Conservation (phyloP, 768 basidiomycete species). For the Russula compacta region DNA sequence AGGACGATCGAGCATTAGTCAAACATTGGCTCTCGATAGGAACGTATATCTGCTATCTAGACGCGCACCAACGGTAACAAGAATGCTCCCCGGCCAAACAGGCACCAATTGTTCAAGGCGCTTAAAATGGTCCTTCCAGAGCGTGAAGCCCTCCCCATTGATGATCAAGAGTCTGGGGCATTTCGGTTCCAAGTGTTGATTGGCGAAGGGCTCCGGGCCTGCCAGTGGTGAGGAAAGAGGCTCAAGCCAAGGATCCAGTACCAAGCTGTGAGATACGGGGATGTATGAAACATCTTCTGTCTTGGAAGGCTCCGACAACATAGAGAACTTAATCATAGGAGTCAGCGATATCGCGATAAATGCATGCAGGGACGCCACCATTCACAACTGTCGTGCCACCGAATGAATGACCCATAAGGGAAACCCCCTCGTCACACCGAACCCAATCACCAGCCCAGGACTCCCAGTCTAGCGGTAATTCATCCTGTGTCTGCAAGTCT, state of each 20-base stretch:
- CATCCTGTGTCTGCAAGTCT: conserved; percentile 36
- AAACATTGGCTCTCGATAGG: no score
- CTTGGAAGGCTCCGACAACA: conserved; percentile 42
- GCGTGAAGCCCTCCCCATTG: conserved; percentile 68
- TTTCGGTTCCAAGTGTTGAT: conserved; percentile 10
- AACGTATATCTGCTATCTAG: neutral
- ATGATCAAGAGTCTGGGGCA: conserved; percentile 44
- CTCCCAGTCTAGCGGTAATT: conserved; percentile 42
- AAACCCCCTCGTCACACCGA: conserved; percentile 29
- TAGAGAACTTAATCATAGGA: conserved; percentile 36
- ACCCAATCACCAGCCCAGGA: conserved; percentile 27
- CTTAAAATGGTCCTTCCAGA: conserved; percentile 69
- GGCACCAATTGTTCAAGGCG: conserved; percentile 45
- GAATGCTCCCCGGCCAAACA: conserved; percentile 30
- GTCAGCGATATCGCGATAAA: neutral
- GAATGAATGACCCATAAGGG: conserved; percentile 47
- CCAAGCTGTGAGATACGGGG: conserved; percentile 47
- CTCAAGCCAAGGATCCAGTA: conserved; percentile 82
- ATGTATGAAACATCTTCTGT: conserved; percentile 32
- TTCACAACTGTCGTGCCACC: conserved; percentile 46
- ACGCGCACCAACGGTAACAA: conserved; percentile 14
- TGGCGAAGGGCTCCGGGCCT: conserved; percentile 31
- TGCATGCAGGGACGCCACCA: neutral
- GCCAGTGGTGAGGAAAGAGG: conserved; percentile 58
- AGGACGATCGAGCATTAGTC: no score